These are phyloP conservation scores for Pseudogymnoascus sp. DNA, from an alignment of 2,329 filamentous ascomycete genomes.

Conservation along the genomic window DNA sequence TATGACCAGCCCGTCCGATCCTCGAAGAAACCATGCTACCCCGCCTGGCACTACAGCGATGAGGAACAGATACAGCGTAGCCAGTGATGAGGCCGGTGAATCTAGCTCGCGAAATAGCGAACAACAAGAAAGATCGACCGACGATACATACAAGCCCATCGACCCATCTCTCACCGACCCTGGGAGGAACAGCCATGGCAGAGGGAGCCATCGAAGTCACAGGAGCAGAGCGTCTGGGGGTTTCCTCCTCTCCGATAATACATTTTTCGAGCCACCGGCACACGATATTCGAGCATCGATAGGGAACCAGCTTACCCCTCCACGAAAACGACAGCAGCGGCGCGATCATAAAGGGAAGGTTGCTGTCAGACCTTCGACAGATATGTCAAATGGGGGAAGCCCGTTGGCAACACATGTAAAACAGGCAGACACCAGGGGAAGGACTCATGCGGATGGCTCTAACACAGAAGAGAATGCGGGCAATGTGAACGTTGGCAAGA, in stretches of 20 bases:
- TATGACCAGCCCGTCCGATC: constrained; percentile 6
- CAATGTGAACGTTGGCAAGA: constrained; percentile 10
- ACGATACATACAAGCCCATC: neutral
- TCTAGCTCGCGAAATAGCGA: constrained; percentile 4
- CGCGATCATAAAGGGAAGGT: constrained; percentile 24
- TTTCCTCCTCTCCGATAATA: constrained; percentile 25
- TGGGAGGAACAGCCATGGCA: constrained; percentile 16
- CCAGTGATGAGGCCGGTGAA: neutral
- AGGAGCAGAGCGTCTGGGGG: constrained; percentile 24
- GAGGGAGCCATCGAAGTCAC: constrained; percentile 23
- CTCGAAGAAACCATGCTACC: constrained; percentile 6
- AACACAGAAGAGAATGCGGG: constrained; percentile 8
- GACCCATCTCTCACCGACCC: neutral
- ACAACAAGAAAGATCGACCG: neutral
- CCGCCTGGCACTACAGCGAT: neutral
- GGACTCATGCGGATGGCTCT: neutral
- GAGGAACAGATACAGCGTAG: neutral
- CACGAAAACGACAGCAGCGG: constrained; percentile 17
- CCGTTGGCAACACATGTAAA: constrained; percentile 22
- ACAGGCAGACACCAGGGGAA: constrained; percentile 12
- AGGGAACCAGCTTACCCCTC: constrained; percentile 10
- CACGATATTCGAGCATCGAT: constrained; percentile 4
- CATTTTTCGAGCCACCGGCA: constrained; percentile 18
- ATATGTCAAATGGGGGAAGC: constrained; percentile 20
- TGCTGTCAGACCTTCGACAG: constrained; percentile 18